Base-by-base conservation (phyloP, 805 yeast genomes). In the Zygoascus bituminiphila region DNA sequence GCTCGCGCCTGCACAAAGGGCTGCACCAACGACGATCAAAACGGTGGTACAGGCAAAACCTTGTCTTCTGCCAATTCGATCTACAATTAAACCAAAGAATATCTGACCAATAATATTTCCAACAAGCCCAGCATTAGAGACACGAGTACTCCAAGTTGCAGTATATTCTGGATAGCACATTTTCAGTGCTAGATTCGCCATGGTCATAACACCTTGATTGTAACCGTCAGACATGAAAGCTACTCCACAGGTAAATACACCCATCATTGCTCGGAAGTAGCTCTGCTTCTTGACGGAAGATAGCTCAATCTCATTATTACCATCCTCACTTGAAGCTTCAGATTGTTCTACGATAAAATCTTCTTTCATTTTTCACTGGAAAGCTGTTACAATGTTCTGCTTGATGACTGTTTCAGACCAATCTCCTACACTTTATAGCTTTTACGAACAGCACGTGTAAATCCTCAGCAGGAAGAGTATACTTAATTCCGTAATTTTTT, bases 1-100 rank as follows among this genome's bases (percentile, higher is more conserved):
- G 54, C 80, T 83, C 9, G 88, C 69, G n/a, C 84, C 87, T 37
- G 87, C 77, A 61, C 84, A 81, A 62, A 81, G 57, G 43, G 75
- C 66, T 9, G 85, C 75, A 45, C 88, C 88, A 35, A 81, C 51
- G 9, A 82, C 77, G 54, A 82, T 71, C 49, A 82, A 69, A 4
- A 69, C 55, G 1, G 87, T 81, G 4, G 85, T 84, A 22, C 74
- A 62, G 8, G 81, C 71, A 57, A 82, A 79, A 10, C 86, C 81
- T 69, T 58, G 33, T 24, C 35, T 43, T 25, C 53, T 45, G 23
- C 54, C 54, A 9, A 51, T 33, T 17, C 49, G 42, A 44, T 51
- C 54, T 2, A 48, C 44, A 10, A 46, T 33, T 22, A 48, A 7
- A 15, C 54, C 54, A 42, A 51, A 48, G 14, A 46, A 44, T n/a